Conservation (phyloP, 2,329 filamentous ascomycete genomes). For the Trichoderma endophyticum region DNA sequence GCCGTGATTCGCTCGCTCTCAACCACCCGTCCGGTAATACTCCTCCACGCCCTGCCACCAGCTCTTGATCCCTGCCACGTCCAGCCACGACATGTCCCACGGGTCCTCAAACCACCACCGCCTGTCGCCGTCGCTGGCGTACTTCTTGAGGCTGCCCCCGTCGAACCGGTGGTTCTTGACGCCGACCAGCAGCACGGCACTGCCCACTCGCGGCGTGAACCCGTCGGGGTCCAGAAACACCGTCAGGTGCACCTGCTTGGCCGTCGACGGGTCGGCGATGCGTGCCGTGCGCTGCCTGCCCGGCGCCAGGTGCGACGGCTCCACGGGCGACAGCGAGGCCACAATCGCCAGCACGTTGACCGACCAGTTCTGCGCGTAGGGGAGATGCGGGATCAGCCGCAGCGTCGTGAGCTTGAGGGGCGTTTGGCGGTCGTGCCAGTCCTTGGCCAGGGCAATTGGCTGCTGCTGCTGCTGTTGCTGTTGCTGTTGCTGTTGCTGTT, state of each 20-base stretch:
- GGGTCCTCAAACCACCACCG: constrained; percentile 54
- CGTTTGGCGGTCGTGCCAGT: constrained; percentile 39
- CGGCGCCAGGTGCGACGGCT: constrained; percentile 48
- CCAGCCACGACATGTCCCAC: constrained; percentile 46
- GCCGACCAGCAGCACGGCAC: constrained; percentile 49
- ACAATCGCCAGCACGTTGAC: constrained; percentile 54
- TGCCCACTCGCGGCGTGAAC: constrained; percentile 47
- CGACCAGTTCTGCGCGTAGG: constrained; percentile 57
- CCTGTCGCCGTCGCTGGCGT: constrained; percentile 37
- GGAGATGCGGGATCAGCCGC: constrained; percentile 48
- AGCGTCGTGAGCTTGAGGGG: constrained; percentile 53
- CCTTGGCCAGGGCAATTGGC: constrained; percentile 39
- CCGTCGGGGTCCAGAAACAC: constrained; percentile 52
- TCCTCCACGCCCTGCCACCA: constrained; percentile 42
- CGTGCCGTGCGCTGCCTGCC: constrained; percentile 51
- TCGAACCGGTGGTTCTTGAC: constrained; percentile 59
- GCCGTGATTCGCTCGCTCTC: not conserved
- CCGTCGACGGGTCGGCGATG: constrained; percentile 49
- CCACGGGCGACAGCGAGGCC: constrained; percentile 44
- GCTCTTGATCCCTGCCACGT: constrained; percentile 41
- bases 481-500: not conserved
- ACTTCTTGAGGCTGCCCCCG: constrained; percentile 44
- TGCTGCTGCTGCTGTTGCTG: constrained; percentile 13
- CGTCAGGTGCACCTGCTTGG: constrained; percentile 51
- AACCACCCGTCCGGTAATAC: not conserved